phyloP scores from a whole-genome alignment of 2,329 filamentous ascomycete genomes.

The Pseudogymnoascus sp. region DNA sequence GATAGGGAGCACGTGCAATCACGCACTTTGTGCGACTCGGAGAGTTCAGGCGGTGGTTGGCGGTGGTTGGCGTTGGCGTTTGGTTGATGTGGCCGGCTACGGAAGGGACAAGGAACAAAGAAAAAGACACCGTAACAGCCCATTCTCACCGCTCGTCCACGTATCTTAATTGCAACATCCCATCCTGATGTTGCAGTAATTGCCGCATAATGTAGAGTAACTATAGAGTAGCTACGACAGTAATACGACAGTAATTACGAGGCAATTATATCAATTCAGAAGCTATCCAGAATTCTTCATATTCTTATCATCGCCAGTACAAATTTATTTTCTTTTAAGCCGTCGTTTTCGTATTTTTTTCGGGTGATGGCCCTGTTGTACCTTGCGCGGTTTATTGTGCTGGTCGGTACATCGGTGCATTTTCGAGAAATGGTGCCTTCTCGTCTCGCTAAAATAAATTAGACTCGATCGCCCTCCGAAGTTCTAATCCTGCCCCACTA shows the following conservation, averaged over 20 bases:
- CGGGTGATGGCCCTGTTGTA: background rate
- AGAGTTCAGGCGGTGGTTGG: background rate
- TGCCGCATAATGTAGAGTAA: background rate
- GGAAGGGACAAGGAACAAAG: background rate
- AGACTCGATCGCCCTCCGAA: background rate
- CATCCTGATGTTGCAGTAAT: background rate
- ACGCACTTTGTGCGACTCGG: background rate
- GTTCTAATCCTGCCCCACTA: conserved; percentile 1
- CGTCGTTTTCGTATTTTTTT: background rate
- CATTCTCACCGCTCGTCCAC: background rate
- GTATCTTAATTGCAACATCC: background rate
- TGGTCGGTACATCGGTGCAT: background rate
- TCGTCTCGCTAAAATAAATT: conserved; percentile 9
- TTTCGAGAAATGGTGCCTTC: conserved; percentile 7
- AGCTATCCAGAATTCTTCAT: background rate
- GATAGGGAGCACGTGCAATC: background rate
- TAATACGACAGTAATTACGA: background rate
- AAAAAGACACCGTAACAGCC: background rate
- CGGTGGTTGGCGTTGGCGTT: background rate
- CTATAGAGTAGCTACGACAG: background rate
- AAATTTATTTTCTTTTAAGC: background rate
- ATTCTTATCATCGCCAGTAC: background rate
- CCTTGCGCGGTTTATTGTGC: background rate
- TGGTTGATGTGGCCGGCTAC: background rate
- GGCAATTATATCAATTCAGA: background rate